Percentiles rank a stretch among this genome's conserved stretches.
Conservation (phyloP, 768 basidiomycete species). For the Lentinula lateritia region DNA sequence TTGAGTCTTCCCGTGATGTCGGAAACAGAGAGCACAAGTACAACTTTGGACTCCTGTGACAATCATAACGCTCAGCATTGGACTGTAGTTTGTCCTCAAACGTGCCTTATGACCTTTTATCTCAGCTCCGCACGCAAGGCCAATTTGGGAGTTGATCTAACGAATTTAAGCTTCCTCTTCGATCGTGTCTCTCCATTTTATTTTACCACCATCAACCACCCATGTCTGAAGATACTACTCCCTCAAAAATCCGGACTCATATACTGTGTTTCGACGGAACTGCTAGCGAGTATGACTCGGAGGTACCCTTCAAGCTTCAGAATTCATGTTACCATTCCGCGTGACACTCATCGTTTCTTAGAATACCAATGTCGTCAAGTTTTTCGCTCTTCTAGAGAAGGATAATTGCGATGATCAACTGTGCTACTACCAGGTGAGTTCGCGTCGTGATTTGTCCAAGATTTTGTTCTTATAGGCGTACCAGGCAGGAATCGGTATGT, state of each 20-base stretch:
- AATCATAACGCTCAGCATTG: background rate
- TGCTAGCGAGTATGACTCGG: slow-evolving; percentile 39
- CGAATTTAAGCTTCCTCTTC: background rate
- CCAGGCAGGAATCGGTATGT: slow-evolving; percentile 10
- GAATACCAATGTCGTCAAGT: slow-evolving; percentile 27
- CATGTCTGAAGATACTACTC: slow-evolving; percentile 13
- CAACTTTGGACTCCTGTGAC: too few species aligned
- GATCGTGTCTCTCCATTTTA: slow-evolving; percentile 11
- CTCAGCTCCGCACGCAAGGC: background rate
- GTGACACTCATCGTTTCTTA: background rate
- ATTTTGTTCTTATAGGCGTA: background rate
- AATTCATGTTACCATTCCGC: background rate
- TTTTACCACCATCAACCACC: slow-evolving; percentile 8
- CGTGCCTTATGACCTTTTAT: background rate
- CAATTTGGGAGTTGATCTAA: background rate
- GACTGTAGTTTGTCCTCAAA: background rate
- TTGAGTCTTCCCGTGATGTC: too few species aligned
- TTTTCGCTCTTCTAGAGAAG: slow-evolving; percentile 24
- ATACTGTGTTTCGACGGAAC: slow-evolving; percentile 74
- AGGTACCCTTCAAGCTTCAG: slow-evolving; percentile 26
- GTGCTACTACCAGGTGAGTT: slow-evolving; percentile 8
- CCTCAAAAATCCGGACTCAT: slow-evolving; percentile 33
- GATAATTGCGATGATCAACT: slow-evolving; percentile 19
- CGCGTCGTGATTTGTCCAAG: background rate
- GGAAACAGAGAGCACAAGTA: too few species aligned